Evolutionary conservation across 2,329 filamentous ascomycete species (phyloP).

Genomic region (Chrysoporthe austroafricana): DNA sequence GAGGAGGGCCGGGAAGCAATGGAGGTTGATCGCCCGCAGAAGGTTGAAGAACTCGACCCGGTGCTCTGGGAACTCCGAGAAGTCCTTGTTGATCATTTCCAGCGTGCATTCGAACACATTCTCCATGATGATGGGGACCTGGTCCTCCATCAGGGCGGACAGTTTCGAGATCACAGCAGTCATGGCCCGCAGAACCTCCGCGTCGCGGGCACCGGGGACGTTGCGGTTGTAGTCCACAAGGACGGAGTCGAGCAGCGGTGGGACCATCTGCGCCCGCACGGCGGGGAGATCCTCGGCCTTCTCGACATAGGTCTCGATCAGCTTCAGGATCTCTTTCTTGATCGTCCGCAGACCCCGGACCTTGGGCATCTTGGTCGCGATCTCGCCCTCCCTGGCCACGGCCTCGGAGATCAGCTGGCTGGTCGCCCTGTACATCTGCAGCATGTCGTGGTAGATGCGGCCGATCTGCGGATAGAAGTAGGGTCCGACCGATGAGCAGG

Average conservation of each 20-base stretch:
- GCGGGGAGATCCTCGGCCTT: slow-evolving; percentile 96
- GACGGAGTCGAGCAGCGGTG: slow-evolving; percentile 91
- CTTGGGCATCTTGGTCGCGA: slow-evolving; percentile 97
- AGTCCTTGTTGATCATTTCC: slow-evolving; percentile 99
- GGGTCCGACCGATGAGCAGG: slow-evolving; percentile 91
- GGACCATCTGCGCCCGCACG: slow-evolving; percentile 91
- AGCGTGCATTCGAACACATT: slow-evolving; percentile 98
- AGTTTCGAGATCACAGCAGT: slow-evolving; percentile 96
- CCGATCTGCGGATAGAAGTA: slow-evolving; percentile 99
- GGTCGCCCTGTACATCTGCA: slow-evolving; percentile 98
- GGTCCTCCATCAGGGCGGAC: slow-evolving; percentile 95
- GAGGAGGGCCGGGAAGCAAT: slow-evolving; percentile 92
- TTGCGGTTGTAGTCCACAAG: slow-evolving; percentile 97
- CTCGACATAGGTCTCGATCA: slow-evolving; percentile 97
- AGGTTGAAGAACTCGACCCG: slow-evolving; percentile 99
- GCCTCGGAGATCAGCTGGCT: slow-evolving; percentile 94
- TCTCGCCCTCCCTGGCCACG: slow-evolving; percentile 82
- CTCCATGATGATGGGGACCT: slow-evolving; percentile 96
- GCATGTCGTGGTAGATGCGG: slow-evolving; percentile 96
- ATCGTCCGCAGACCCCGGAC: slow-evolving; percentile 94
- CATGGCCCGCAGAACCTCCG: slow-evolving; percentile 96
- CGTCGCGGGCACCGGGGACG: slow-evolving; percentile 91
- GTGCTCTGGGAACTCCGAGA: slow-evolving; percentile 98
- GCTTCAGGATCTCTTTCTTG: slow-evolving; percentile 98
- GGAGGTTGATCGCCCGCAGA: slow-evolving; percentile 90